Evolutionary conservation across 2,329 filamentous ascomycete genomes (phyloP), one percentile per base, ranked within the genome.

Genomic region (Sporothrix variecibatus): DNA sequence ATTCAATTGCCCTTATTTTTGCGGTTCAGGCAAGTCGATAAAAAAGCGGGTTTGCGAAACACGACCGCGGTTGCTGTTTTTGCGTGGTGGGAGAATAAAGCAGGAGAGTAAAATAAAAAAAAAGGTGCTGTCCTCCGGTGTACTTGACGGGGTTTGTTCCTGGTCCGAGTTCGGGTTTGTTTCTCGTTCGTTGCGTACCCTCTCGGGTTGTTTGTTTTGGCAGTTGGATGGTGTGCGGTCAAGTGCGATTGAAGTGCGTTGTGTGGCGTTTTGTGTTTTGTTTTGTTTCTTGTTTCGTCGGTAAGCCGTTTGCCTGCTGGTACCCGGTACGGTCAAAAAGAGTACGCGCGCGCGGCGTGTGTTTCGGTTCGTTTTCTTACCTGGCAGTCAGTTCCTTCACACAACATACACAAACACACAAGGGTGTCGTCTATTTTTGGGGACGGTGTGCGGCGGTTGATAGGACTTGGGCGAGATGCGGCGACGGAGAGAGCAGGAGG

Each of bases 231-330:
- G 34, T 3, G 43, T 51, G 26, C 43, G 34, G 60, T 23, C 17
- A 15, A 38, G 58, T 23, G 58, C 58, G 40, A 38, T 1, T 28
- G 34, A 6, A 15, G 26, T 34, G 43, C 43, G 43, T 51, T 68
- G n/a, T 43, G 26, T 58, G 4, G 34, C 8, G 26, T 60, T 34
- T 60, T 34, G 12, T 34, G 23, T 60, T 60, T 6, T 56, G n/a
- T 26, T 17, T 31, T 51, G 26, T 69, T 69, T 69, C 67, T 51
- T 53, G 43, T 69, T 69, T 69, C 46, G 28, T n/a, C 43, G 43
- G 43, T 26, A 68, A 46, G 43, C 43, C 26, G 40, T 43, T 15
- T 28, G 43, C 26, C 34, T 68, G 65, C 26, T 68, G 65, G 65
- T 34, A 51, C 26, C 43, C 65, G 65, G 43, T 56, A 26, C 23